Percentiles rank a stretch among this genome's conserved stretches.
Conservation (phyloP, 176 grass and related monocot species). For the Thinopyrum elongatum region DNA sequence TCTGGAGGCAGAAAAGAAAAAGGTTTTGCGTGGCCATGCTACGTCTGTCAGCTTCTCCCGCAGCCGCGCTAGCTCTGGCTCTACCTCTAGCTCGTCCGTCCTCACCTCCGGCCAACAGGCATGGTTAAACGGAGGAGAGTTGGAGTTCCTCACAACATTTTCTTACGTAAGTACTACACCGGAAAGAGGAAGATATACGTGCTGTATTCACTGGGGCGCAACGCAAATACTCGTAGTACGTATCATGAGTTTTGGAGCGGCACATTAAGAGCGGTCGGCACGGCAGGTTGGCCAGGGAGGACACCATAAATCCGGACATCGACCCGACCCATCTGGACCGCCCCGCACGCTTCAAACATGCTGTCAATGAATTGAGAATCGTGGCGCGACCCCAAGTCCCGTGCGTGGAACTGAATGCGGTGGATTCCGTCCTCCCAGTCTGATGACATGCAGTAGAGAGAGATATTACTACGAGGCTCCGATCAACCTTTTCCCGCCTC, state of each 20-base stretch:
- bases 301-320: not conserved
- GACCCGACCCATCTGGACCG: not conserved
- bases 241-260: not conserved
- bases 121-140: not conserved
- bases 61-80: not conserved
- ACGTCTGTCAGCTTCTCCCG: not conserved
- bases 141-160: not conserved
- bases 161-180: not conserved
- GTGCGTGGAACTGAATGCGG: constrained; percentile 9
- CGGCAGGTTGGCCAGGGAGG: not conserved
- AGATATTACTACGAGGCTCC: too few species aligned
- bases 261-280: constrained; percentile 11
- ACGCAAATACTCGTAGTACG: not conserved
- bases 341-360: not conserved
- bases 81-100: not conserved
- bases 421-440: too few species aligned
- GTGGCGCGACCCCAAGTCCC: not conserved
- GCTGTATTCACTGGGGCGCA: not conserved
- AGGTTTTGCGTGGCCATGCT: not conserved
- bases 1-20: not conserved
- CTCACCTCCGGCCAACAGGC: not conserved
- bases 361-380: not conserved
- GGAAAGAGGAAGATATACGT: not conserved
- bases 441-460: too few species aligned
- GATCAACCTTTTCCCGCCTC: not conserved